These are phyloP conservation scores for Nemania sp. DNA, from an alignment of 2,329 filamentous ascomycete genomes.

Conservation along the genomic window DNA sequence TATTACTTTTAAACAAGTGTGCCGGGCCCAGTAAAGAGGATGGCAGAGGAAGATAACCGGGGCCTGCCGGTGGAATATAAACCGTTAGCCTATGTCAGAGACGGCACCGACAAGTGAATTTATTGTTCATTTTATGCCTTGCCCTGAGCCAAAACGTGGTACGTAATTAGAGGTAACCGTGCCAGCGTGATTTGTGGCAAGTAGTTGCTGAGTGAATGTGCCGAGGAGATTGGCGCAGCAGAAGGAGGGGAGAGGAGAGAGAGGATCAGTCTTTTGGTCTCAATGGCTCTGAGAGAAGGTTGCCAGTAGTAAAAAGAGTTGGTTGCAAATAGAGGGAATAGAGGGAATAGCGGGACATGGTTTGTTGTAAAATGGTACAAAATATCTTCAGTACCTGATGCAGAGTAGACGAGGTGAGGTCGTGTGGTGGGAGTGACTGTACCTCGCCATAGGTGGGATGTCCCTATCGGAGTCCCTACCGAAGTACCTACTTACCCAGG, in stretches of 20 bases:
- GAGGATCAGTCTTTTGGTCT: not conserved
- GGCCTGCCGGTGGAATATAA: not conserved
- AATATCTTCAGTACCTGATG: not conserved
- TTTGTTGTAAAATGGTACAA: conserved; percentile 10
- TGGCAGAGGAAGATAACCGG: not conserved
- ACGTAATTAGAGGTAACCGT: conserved; percentile 9
- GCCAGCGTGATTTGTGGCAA: conserved; percentile 1
- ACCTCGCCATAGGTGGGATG: not conserved
- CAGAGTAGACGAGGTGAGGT: conserved; percentile 2
- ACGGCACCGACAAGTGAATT: not conserved
- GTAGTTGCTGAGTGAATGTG: conserved; percentile 6
- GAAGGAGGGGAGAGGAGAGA: not conserved
- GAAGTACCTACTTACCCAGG: not conserved
- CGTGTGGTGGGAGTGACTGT: not conserved
- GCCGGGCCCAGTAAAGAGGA: not conserved
- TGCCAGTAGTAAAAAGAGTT: not conserved
- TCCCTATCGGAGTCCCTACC: too few relatives aligned
- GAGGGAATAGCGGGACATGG: conserved; percentile 7
- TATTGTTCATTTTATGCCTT: conserved; percentile 24
- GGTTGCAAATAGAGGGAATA: conserved; percentile 9
- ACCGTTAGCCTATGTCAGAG: conserved; percentile 6
- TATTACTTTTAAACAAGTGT: not conserved
- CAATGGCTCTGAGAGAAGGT: not conserved
- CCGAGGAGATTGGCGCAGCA: not conserved
- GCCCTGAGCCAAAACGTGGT: not conserved